Evolutionary conservation across 805 yeast species (phyloP), one percentile per base, ranked within the genome.

Genomic region (Metschnikowia santaceciliae): DNA sequence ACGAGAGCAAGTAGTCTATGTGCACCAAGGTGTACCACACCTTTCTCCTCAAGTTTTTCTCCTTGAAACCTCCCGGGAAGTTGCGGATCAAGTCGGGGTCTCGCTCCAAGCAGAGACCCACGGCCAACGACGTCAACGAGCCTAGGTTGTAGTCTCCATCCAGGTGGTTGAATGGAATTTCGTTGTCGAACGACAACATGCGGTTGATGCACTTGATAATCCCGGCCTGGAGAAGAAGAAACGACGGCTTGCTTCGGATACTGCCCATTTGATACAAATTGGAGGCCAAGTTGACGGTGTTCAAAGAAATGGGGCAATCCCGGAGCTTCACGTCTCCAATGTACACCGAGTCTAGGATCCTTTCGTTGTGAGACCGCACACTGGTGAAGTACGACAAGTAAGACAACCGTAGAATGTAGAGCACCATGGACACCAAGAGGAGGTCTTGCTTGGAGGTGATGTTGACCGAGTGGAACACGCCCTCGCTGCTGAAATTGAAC

Each of bases 221-320:
- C 10, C 49, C 46, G 10, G 65, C 65, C 42, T 62, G 66, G 13
- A 63, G 49, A 8, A 55, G 54, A 13, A 48, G 23, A 20, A 63
- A 46, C 35, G 52, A 50, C 6, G 52, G 48, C 41, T 50, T 54
- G 7, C 32, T 33, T 4, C 56, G 46, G 17, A 42, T 43, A 4
- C 50, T 48, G 46, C 56, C 59, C 17, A 46, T 48, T 19, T 47
- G 51, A 7, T 59, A 38, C 38, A 58, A 51, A 8, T 49, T 52
- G 20, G 48, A 42, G 15, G 64, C 64, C 39, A 62, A 47, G 1
- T 45, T 49, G 8, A 54, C 51, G 4, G 51, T 52, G 22, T 56
- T 55, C 8, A 61, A 35, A 17, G 61, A 42, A 13, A 63, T 51
- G 1, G 62, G 64, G 38, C 49, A 43, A 4, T 51, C 44, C 17